Base-by-base conservation (phyloP, 306 rosid species). In the Corylus americana region DNA sequence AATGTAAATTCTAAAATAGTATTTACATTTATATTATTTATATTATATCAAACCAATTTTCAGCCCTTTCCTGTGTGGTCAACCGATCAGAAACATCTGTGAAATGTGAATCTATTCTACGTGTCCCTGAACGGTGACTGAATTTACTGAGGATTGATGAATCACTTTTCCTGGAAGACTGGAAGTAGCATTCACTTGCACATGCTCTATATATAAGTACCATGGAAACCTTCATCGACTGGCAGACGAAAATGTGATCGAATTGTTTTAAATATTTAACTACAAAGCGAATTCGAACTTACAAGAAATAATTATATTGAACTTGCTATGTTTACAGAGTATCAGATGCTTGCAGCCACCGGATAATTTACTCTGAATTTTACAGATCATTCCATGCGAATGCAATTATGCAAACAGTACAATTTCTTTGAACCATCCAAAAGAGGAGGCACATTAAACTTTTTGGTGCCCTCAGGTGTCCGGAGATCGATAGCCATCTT, bases 401-500 rank as follows among this genome's bases (percentile, higher is more conserved):
- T 49, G 45, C 45, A 5, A 42, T 42, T 42, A 7, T 66, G 35
- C 48, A 37, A 37, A 35, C 7, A 17, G 25, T 14, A 37, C 20
- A 35, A 39, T 37, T 16, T 37, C 13, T 37, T 31, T 5, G 11
- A 63, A 55, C 44, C 70, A 13, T 4, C 6, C 1, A 9, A 63
- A 31, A 39, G 49, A 67, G 25, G 9, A 37, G 17, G 16, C 53
- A 49, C 2, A 16, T 37, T 0, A 44, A 39, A 8, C 39, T 18
- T 67, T 39, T 18, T 37, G 29, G 29, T 29, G 29, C 8, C 31
- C 17, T 68, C 72, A 53, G 75, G 74, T 61, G 74, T 66, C 64
- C 71, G 71, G 70, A 13, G 29, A 74, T 53, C 51, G 68, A 49
- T 45, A 22, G 64, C 48, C 68, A 55, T 39, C 27, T 42, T 49